Base-by-base conservation (phyloP, 352 stramenopile genomes). In the Phytopythium sindhum region DNA sequence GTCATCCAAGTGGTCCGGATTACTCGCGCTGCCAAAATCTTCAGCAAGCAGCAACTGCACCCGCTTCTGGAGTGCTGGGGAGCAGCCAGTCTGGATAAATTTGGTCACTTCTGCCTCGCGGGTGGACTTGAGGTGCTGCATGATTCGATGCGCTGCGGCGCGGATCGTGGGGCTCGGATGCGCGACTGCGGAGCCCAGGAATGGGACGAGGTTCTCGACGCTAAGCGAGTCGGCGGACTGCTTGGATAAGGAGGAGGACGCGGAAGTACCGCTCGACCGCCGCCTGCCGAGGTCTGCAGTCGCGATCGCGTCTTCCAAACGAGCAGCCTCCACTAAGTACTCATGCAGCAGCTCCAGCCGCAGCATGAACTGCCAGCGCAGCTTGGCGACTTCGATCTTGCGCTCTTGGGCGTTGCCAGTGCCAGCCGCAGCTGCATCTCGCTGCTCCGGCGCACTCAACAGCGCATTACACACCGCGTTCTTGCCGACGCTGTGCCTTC, bases 391-490 rank as follows among this genome's bases (percentile, higher is more conserved):
- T 3, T 77, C 69, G 14, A 89, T 75, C 69, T 89, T 90, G 21
- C 73, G 70, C 15, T 60, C 41, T 2, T 57, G 63, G 28, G 81
- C 75, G 0, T 65, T 73, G 7, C 59, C 68, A 1, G 75, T 8
- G 8, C 26, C 72, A 39, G 69, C 67, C 17, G 60, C 66, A 1
- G 55, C 64, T 29, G 78, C n/a, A 33, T 90, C 77, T 3, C 57
- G 75, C 42, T 90, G 79, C 64, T 95, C 86, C 0, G 86, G 84
- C 0, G 79, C 75, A 45, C 81, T 85, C 23, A 95, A 67, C n/a
- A 93, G 62, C 10, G 84, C 84, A 44, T 91, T 93, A 56, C 72
- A 88, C 1, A 92, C 81, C 0, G 81, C 78, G 47, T 84, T 91
- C 41, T 84, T 78, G 0, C 86, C 84, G 0, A 83, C 63, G 0